Evolutionary conservation across 306 rosid species (phyloP), one percentile per base, ranked within the genome.

Genomic region (Trifolium dubium): DNA sequence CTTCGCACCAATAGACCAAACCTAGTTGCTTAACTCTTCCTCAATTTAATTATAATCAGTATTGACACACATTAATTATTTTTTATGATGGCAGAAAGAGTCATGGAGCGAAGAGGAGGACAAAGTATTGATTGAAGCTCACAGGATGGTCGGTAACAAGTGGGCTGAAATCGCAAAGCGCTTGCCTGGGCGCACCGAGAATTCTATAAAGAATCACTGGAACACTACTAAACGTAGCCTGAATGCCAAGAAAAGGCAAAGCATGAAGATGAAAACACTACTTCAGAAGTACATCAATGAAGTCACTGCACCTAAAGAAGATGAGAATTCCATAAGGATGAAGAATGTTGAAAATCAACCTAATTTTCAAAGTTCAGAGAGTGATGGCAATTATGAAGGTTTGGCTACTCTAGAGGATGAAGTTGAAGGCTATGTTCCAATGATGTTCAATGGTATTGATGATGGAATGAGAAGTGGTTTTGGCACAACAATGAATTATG

Each of bases 181-280:
- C 35, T 37, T 90, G 29, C 92, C 86, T 0, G 93, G 92, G 0
- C 69, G 97, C 14, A 86, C 90, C 0, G 96, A 90, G 31, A 92
- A 92, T 80, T 75, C 90, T 1, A 86, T 90, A 5, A 90, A 92
- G 79, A 92, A 92, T 69, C 96, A 90, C 15, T 90, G 93, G 97
- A 89, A 90, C 43, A 84, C 96, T 10, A 89, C 92, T 0, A 92
- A 88, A 83, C 74, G 98, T 0, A 67, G 87, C 50, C 88, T 67
- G 12, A 75, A 67, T 17, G 43, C 90, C 0, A 87, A 83, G 79
- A n/a, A n/a, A n/a, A 13, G 15, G 43, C 23, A 23, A 1, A 23
- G 23, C 23, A 23, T 23, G 1, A 23, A 1, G 23, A 23, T 23
- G 23, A 23, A 23, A 23, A 47, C 82, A 0, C 67, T 74, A n/a